phyloP scores from a whole-genome alignment of 1,284 basidiomycete genomes.

The Naganishia albida region DNA sequence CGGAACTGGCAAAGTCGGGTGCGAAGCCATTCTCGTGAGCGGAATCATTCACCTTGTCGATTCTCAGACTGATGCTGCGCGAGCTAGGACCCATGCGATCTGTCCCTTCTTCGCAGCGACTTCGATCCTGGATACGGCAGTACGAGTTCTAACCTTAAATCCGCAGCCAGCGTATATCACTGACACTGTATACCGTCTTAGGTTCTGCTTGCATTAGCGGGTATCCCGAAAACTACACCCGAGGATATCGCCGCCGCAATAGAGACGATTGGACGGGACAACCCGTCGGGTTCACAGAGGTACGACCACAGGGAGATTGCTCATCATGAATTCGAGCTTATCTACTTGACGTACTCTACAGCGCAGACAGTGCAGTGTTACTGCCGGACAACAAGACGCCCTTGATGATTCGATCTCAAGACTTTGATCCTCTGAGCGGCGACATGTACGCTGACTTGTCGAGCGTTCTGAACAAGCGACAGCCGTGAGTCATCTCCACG shows the following conservation, averaged over 20 bases:
- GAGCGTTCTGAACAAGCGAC: slow-evolving; percentile 4
- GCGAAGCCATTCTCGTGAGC: slow-evolving; percentile 35
- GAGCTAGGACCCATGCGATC: slow-evolving; percentile 37
- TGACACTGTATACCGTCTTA: background rate
- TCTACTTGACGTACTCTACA: background rate
- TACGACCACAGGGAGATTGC: background rate
- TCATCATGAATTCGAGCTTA: background rate
- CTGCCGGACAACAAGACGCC: slow-evolving; percentile 22
- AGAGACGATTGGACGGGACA: slow-evolving; percentile 11
- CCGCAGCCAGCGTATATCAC: background rate
- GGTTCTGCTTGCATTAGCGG: slow-evolving; percentile 20
- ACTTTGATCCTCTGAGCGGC: slow-evolving; percentile 24
- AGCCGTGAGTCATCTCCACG: slow-evolving; percentile 1
- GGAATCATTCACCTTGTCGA: background rate
- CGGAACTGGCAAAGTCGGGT: slow-evolving; percentile 27
- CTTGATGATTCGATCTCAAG: slow-evolving; percentile 6
- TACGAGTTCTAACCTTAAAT: background rate
- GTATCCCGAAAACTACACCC: slow-evolving; percentile 23
- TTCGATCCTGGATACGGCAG: slow-evolving; percentile 18
- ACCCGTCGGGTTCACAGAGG: slow-evolving; percentile 6
- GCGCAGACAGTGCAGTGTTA: slow-evolving; percentile 20
- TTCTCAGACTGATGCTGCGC: background rate
- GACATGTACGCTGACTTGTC: slow-evolving; percentile 14
- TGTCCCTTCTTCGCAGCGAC: slow-evolving; percentile 40
- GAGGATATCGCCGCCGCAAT: slow-evolving; percentile 15